phyloP scores from a whole-genome alignment of 331 rosid genomes.

The Quercus tomentella region DNA sequence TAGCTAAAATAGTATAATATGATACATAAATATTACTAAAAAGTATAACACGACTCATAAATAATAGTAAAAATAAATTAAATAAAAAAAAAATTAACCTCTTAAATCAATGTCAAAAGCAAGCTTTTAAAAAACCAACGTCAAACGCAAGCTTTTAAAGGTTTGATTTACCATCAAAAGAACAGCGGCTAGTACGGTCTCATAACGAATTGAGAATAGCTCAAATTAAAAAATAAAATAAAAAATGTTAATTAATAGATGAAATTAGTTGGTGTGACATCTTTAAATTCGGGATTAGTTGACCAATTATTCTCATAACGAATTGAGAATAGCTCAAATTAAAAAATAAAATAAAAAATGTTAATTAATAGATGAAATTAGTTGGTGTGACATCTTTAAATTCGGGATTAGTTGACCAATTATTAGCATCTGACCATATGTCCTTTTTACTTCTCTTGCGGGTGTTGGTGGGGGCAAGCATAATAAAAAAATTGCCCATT shows the following conservation, averaged over 20 bases:
- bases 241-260: too few species aligned
- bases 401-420: neutral
- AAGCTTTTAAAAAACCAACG: neutral
- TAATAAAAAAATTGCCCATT: neutral
- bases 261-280: neutral
- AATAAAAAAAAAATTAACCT: too few species aligned
- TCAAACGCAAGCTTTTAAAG: neutral
- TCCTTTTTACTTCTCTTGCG: neutral
- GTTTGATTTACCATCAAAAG: neutral
- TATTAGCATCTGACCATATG: neutral
- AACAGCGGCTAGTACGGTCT: too few species aligned
- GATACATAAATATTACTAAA: accelerated
- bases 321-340: neutral
- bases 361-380: neutral
- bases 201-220: neutral
- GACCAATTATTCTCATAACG: neutral
- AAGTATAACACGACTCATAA: accelerated
- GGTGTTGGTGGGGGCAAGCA: neutral
- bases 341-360: too few species aligned
- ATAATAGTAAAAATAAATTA: too few species aligned
- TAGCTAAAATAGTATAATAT: accelerated
- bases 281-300: neutral
- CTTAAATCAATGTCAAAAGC: too few species aligned
- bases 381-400: neutral
- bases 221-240: too few species aligned